Conservation (phyloP, 2,329 filamentous ascomycete species). For the Penicillium sp. region DNA sequence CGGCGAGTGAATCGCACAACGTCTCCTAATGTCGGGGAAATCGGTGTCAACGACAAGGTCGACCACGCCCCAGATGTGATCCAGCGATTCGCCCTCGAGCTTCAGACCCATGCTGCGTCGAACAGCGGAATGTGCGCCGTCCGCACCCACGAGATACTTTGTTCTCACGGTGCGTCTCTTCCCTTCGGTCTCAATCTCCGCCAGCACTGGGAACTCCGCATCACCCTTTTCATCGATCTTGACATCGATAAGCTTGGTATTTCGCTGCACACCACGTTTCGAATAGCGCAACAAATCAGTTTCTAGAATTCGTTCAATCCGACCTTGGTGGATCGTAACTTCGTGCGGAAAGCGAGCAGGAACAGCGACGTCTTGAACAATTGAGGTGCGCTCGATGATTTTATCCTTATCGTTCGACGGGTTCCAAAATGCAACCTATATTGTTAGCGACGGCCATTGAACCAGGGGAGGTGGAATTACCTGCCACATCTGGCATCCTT, state of each 20-base stretch:
- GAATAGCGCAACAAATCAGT: conserved; percentile 60
- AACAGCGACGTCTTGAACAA: conserved; percentile 52
- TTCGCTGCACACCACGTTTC: conserved; percentile 55
- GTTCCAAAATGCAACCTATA: conserved; percentile 61
- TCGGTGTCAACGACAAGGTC: conserved; percentile 68
- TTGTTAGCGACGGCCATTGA: neutral
- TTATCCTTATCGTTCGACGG: conserved; percentile 47
- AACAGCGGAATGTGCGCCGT: conserved; percentile 65
- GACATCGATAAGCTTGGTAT: conserved; percentile 62
- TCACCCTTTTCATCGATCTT: conserved; percentile 51
- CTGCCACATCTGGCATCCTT: conserved; percentile 49
- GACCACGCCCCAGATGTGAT: conserved; percentile 72
- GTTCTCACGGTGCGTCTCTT: conserved; percentile 48
- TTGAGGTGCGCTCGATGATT: conserved; percentile 60
- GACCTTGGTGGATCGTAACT: conserved; percentile 65
- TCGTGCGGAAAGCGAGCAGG: conserved; percentile 68
- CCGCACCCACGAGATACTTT: conserved; percentile 68
- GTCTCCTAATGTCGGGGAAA: conserved; percentile 76
- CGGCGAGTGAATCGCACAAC: conserved; percentile 70
- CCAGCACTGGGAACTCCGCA: conserved; percentile 36
- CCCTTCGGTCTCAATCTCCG: conserved; percentile 30
- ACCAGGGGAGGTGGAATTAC: neutral
- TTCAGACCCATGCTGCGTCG: conserved; percentile 50
- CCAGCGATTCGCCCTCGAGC: conserved; percentile 64
- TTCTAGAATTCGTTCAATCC: conserved; percentile 67